Evolutionary conservation across 805 yeast genomes (phyloP).

Genomic region (Wickerhamomyces chaumierensis): DNA sequence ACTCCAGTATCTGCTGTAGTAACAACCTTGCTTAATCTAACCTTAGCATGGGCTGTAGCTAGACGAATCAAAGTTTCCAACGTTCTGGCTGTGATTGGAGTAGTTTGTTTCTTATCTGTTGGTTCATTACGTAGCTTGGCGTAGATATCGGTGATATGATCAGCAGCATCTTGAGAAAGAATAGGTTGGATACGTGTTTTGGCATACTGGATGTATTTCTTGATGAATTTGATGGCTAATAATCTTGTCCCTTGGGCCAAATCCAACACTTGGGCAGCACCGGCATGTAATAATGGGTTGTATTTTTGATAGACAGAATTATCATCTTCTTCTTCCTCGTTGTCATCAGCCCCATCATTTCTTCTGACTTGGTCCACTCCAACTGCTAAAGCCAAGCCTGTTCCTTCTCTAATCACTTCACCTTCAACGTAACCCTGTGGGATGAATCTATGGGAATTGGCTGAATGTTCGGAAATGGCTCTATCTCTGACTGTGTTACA

Average conservation of each 20-base stretch:
- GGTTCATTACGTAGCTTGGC: constrained; percentile 72
- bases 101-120: constrained; percentile 57
- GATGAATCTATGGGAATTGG: constrained; percentile 82
- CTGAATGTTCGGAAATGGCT: constrained; percentile 83
- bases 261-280: constrained; percentile 37
- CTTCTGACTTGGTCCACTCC: constrained; percentile 50
- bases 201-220: constrained; percentile 89
- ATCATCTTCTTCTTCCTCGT: constrained; percentile 28
- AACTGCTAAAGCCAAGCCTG: constrained; percentile 63
- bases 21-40: constrained; percentile 70
- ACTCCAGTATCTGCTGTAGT: constrained; percentile 70
- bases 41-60: constrained; percentile 93
- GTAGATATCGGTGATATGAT: constrained; percentile 70
- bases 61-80: constrained; percentile 90
- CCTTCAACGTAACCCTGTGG: constrained; percentile 89
- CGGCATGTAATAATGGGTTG: constrained; percentile 73
- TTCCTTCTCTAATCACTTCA: constrained; percentile 78
- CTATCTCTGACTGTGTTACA: constrained; percentile 79
- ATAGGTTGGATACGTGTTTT: constrained; percentile 79
- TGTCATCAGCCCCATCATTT: too few relatives aligned
- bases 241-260: constrained; percentile 28
- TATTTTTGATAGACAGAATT: constrained; percentile 66
- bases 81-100: constrained; percentile 98
- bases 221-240: constrained; percentile 73
- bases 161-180: constrained; percentile 66